These are phyloP conservation scores for Cystobasidiopsis lactophilus DNA, from an alignment of 768 basidiomycete species.

Conservation along the genomic window DNA sequence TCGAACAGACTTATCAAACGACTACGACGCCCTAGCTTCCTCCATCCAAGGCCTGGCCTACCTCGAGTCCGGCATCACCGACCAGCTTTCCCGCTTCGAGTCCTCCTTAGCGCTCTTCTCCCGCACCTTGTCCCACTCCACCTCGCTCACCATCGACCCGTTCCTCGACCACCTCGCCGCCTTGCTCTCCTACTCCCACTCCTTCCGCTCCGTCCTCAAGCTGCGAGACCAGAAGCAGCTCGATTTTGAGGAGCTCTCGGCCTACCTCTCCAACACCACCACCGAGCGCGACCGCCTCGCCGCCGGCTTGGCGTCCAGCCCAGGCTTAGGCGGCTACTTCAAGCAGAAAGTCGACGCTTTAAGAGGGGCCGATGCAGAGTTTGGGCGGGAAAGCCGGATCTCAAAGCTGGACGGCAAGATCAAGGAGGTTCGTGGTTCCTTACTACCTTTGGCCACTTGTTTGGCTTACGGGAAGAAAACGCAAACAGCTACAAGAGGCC, in stretches of 20 bases:
- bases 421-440: slow-evolving; percentile 47
- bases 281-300: slow-evolving; percentile 78
- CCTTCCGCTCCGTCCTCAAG: slow-evolving; percentile 81
- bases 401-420: slow-evolving; percentile 77
- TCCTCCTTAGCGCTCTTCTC: slow-evolving; percentile 91
- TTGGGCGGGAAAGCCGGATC: slow-evolving; percentile 81
- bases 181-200: slow-evolving; percentile 74
- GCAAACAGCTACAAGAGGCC: slow-evolving; percentile 66
- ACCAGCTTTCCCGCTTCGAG: slow-evolving; percentile 88
- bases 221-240: slow-evolving; percentile 95
- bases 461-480: neutral
- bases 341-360: slow-evolving; percentile 80
- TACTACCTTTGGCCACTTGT: neutral
- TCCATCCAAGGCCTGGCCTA: slow-evolving; percentile 93
- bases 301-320: slow-evolving; percentile 66
- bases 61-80: slow-evolving; percentile 93
- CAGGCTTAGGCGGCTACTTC: slow-evolving; percentile 51
- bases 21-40: slow-evolving; percentile 92
- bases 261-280: slow-evolving; percentile 80
- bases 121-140: slow-evolving; percentile 30
- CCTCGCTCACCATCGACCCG: slow-evolving; percentile 74
- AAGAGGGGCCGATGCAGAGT: slow-evolving; percentile 78
- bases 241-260: slow-evolving; percentile 90
- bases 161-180: slow-evolving; percentile 78
- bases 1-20: slow-evolving; percentile 74